Evolutionary conservation across 805 yeast genomes (phyloP), one percentile per base, ranked within the genome.

Genomic region (Maudiozyma pseudohumilis): DNA sequence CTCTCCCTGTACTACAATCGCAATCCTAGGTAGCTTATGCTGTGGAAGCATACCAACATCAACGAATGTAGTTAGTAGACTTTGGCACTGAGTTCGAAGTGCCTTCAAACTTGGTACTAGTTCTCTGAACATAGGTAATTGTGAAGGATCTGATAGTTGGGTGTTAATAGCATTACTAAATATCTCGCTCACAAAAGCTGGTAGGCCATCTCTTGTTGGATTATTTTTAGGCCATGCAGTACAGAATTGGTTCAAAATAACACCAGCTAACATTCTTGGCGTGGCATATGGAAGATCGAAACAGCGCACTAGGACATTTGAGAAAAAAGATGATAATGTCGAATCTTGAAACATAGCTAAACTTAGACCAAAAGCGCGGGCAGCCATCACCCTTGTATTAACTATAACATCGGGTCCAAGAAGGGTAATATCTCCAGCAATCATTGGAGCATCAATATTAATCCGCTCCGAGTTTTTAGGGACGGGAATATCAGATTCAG

Each of bases 1-100:
- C 54, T 92, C 97, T 25, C 98, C 98, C 58, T 87, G 89, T 4
- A 89, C 96, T 8, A 88, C 77, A 5, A 87, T 78, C 0, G 98
- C 92, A 15, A 92, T 59, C 38, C 77, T 82, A 0, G 96, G 96
- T 5, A 86, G 57, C 53, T 79, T 80, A 16, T 72, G 66, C 10
- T 75, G 72, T 1, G 89, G 69, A 16, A 89, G 59, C 56, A 80
- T 81, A 4, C 89, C 96, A 23, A 69, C 73, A 35, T 80, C 86
- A 28, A 77, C 73, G 59, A 92, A 84, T 1, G 86, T 76, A 38
- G 80, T 77, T 45, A 87, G 73, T 36, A 92, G 60, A 35, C 89
- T 86, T 49, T 83, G 75, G 56, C 96, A 86, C 40, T 87, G 88
- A 0, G 92, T 81, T 55, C 98, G 70, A 9, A 88, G 77, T 9